Evolutionary conservation across 192 early-diverging fungal species (phyloP).

Genomic region (Gigaspora rosea): DNA sequence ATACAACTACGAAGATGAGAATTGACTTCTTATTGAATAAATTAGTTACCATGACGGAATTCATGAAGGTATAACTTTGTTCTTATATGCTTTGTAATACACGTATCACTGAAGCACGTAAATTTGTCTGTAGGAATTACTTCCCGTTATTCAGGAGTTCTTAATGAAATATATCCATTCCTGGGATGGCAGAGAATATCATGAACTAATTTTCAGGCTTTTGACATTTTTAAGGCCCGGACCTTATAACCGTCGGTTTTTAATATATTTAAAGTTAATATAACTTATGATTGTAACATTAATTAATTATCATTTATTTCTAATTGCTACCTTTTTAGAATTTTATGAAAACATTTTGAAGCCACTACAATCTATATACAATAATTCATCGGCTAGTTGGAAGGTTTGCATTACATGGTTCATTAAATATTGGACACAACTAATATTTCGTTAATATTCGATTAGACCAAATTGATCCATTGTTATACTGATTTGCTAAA

Average conservation of each 20-base stretch:
- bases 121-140: conserved; percentile 37
- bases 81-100: background rate
- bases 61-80: conserved; percentile 44
- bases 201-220: conserved; percentile 49
- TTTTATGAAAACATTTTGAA: conserved; percentile 40
- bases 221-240: conserved; percentile 48
- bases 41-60: conserved; percentile 41
- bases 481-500: conserved; percentile 42
- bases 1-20: conserved; percentile 23
- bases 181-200: conserved; percentile 53
- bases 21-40: conserved; percentile 43
- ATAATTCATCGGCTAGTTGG: conserved; percentile 45
- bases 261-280: background rate
- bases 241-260: conserved; percentile 44
- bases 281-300: background rate
- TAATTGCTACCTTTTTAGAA: conserved; percentile 33
- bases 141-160: conserved; percentile 55
- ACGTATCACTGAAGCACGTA: background rate
- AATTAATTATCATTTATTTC: background rate
- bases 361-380: conserved; percentile 44
- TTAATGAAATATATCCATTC: conserved; percentile 41
- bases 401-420: conserved; percentile 41
- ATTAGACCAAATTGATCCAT: conserved; percentile 48
- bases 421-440: background rate
- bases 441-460: background rate